Percentiles rank a stretch among this genome's conserved stretches.
These are phyloP conservation scores for Penicillium glabrum DNA, from an alignment of 2,329 filamentous ascomycete genomes.

Conservation along the genomic window DNA sequence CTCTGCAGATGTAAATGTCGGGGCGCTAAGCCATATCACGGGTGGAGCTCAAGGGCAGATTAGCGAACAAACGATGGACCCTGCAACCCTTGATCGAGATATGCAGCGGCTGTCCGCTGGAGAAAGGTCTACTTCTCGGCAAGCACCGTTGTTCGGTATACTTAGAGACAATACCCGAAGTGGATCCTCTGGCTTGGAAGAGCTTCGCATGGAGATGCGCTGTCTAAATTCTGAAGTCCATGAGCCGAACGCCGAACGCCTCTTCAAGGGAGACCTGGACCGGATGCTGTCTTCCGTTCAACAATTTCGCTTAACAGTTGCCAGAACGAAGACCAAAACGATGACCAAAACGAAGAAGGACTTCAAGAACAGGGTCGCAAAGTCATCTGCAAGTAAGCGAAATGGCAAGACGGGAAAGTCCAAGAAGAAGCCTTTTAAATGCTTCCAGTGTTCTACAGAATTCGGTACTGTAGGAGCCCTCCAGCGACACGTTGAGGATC, in stretches of 20 bases:
- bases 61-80: too few relatives aligned
- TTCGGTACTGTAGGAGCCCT: neutral
- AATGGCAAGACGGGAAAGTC: neutral
- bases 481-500: neutral
- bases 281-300: neutral
- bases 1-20: too few relatives aligned
- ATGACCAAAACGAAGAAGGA: neutral
- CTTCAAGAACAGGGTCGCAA: neutral
- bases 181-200: accelerated
- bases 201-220: neutral
- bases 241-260: too few relatives aligned
- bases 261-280: neutral
- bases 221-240: neutral
- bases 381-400: neutral
- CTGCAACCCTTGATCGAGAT: too few relatives aligned
- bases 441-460: neutral
- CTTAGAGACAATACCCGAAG: neutral
- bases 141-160: neutral
- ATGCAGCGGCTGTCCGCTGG: too few relatives aligned
- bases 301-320: neutral
- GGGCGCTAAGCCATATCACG: too few relatives aligned
- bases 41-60: too few relatives aligned
- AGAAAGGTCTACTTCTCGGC: neutral
- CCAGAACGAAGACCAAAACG: neutral
- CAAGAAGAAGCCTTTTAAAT: neutral